Evolutionary conservation across 805 yeast species (phyloP), one percentile per base, ranked within the genome.

Genomic region (Lipomyces yamadae): DNA sequence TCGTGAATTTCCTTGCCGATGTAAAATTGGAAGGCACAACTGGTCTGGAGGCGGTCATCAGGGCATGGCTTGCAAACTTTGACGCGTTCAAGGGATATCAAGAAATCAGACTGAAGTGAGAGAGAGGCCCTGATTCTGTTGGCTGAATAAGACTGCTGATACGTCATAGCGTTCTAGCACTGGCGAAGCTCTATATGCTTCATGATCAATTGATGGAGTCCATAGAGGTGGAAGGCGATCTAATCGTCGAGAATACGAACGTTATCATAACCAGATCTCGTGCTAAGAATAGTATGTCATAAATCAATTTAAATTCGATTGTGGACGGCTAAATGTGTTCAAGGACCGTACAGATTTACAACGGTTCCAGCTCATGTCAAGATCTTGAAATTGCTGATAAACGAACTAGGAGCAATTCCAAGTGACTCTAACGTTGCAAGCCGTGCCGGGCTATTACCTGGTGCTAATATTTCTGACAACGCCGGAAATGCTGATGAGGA

Each of bases 231-330:
- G 84, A 92, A 70, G 98, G 97, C n/a, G 92, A 92, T 68, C 78
- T 72, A n/a, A 58, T 87, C 42, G 78, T 89, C 35, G 87, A 90
- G 2, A 83, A 86, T 56, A 79, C 81, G 5, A 89, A 86, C 63
- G 72, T 85, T n/a, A 92, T 94, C 45, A 79, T 91, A 3, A 94
- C 98, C 0, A 84, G 98, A 74, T 91, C 97, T 0, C 90, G 88
- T 88, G 86, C 96, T 2, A 87, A 85, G 72, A 77, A 73, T 18
- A 61, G 66, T 52, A 29, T 52, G 55, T 52, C 24, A 15, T 5
- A n/a, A 13, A 5, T 6, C 34, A 18, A 7, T 15, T 54, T 32
- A 8, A 32, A n/a, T 7, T 54, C 34, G 34, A 15, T 4, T n/a
- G 6, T 54, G 24, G 6, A 39, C 78, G 15, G 82, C 87, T 42